Evolutionary conservation across 768 basidiomycete species (phyloP), one percentile per base, ranked within the genome.

Genomic region (Trametes punicea): DNA sequence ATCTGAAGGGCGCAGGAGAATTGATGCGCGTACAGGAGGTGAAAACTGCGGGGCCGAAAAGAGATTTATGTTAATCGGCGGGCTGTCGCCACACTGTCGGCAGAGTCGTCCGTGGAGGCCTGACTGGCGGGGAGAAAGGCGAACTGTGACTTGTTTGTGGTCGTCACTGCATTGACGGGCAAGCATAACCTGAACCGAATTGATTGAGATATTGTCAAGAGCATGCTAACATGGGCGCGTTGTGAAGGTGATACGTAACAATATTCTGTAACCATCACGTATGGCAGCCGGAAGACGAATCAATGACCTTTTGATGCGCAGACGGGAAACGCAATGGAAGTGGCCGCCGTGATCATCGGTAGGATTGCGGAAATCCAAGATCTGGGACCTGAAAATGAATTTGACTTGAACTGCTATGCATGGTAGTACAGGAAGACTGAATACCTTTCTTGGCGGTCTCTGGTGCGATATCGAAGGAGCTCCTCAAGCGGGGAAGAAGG

Each of bases 271-370:
- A n/a, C n/a, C n/a, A n/a, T n/a, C n/a, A n/a, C n/a, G n/a, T n/a
- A n/a, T n/a, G n/a, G n/a, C n/a, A n/a, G n/a, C n/a, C n/a, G n/a
- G n/a, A n/a, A n/a, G n/a, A 15, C 27, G 13, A 4, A 25, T 21
- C 3, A n/a, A 4, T 30, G 38, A 41, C 38, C 36, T n/a, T n/a
- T n/a, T n/a, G n/a, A n/a, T n/a, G 34, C 25, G 18, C 9, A 16
- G 25, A 36, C 42, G 52, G 45, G 42, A 29, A 30, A 39, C 44
- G 34, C 34, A 54, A 54, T 54, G 52, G 44, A 54, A 39, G 44
- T 33, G n/a, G 5, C 27, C 13, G 23, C 5, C 25, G 36, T 39
- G 52, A 54, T 46, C 44, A 25, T 39, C 52, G 38, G 49, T 18
- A 31, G 20, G 39, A 8, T 16, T 51, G 50, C 40, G 20, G 21